These are phyloP conservation scores for Suillus fuscotomentosus DNA, from an alignment of 768 basidiomycete genomes.

Conservation along the genomic window DNA sequence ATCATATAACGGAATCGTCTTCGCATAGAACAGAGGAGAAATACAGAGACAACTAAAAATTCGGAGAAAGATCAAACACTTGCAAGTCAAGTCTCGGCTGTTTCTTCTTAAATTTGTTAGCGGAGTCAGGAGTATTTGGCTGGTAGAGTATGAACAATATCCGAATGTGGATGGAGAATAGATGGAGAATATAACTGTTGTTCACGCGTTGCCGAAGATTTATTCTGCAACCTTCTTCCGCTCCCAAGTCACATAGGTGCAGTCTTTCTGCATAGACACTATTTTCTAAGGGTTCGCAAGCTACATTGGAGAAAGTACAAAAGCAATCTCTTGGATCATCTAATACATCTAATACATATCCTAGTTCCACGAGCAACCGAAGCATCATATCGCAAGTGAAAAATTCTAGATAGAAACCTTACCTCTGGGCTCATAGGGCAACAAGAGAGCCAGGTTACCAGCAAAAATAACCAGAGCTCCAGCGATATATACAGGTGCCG, in stretches of 20 bases:
- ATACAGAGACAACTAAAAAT: conserved; percentile 46
- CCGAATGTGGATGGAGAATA: neutral
- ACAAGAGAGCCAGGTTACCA: conserved; percentile 55
- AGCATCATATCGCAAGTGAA: neutral
- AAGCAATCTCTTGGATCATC: neutral
- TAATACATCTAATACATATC: neutral
- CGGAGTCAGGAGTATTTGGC: neutral
- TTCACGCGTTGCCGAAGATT: neutral
- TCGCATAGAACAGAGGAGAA: conserved; percentile 38
- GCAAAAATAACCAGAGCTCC: conserved; percentile 62
- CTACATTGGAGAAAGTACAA: neutral
- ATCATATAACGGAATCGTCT: conserved; percentile 51
- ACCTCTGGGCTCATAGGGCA: conserved; percentile 78
- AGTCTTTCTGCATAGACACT: neutral
- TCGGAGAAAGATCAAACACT: conserved; percentile 48
- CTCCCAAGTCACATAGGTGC: neutral
- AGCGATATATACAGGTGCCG: conserved; percentile 71
- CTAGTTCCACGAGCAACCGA: neutral
- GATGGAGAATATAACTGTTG: neutral
- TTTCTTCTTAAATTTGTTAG: neutral
- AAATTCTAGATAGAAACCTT: conserved; percentile 57
- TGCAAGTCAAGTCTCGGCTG: conserved; percentile 35
- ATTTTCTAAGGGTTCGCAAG: neutral
- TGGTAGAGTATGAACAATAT: neutral
- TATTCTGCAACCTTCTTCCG: neutral